Conservation (phyloP, 2,329 filamentous ascomycete species). For the Cercospora citrullina region DNA sequence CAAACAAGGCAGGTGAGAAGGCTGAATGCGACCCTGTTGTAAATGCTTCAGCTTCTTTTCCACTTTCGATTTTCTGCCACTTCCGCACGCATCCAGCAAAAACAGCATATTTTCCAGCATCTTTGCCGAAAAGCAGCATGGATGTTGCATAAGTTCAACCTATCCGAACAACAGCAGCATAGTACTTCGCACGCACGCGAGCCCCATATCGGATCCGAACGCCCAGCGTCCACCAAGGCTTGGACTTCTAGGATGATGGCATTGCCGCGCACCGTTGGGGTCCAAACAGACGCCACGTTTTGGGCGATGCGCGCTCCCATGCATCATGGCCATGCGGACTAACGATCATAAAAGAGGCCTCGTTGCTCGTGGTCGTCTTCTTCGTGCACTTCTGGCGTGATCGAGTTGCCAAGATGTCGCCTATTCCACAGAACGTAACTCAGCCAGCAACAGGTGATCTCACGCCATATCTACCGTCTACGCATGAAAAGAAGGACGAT, state of each 20-base stretch:
- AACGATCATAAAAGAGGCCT: neutral
- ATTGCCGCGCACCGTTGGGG: constrained; percentile 1
- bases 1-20: neutral
- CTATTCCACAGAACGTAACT: neutral
- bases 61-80: neutral
- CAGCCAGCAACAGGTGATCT: neutral
- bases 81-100: neutral
- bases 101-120: neutral
- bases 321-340: neutral
- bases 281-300: neutral
- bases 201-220: neutral
- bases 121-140: neutral
- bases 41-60: neutral
- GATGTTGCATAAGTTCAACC: neutral
- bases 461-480: neutral
- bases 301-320: neutral
- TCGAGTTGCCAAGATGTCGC: constrained; percentile 1
- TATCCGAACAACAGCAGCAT: neutral
- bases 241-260: neutral
- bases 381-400: neutral
- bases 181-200: neutral
- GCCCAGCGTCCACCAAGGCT: neutral
- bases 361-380: neutral
- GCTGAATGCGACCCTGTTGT: neutral
- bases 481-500: neutral